Evolutionary conservation across 345 rosid genomes (phyloP).

Genomic region (Bruguiera sexangula): DNA sequence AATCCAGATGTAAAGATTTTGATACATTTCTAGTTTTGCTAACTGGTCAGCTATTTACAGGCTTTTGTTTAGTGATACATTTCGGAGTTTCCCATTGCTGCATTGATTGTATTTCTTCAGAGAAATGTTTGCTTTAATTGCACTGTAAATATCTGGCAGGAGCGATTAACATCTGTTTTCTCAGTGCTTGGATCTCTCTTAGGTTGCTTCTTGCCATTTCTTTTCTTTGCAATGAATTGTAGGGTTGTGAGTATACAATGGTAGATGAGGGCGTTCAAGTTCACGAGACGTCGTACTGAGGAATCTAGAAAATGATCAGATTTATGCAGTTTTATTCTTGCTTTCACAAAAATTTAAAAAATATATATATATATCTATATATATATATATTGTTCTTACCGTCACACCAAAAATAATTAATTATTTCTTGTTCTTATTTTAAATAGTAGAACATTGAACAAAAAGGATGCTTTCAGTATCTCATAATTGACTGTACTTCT

Average conservation of each 20-base stretch:
- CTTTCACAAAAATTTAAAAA: no score
- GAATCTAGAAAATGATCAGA: no score
- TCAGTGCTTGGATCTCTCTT: no score
- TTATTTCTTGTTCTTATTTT: not conserved
- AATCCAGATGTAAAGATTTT: no score
- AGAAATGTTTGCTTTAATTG: not conserved
- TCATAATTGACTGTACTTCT: not conserved
- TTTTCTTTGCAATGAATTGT: not conserved
- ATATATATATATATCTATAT: no score
- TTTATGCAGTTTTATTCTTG: no score
- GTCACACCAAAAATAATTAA: not conserved
- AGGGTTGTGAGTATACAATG: not conserved
- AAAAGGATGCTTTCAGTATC: not conserved
- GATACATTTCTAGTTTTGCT: no score
- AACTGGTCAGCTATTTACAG: not conserved
- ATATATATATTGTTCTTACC: no score
- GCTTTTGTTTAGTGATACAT: not conserved
- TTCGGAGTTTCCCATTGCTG: not conserved
- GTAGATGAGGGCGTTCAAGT: no score
- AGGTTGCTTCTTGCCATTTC: not conserved
- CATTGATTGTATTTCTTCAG: not conserved
- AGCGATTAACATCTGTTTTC: not conserved
- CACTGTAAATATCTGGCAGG: not conserved
- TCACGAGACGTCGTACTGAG: no score
- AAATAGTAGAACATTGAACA: not conserved